Conservation (phyloP, 176 grass and related monocot genomes). For the Bromus sterilis region DNA sequence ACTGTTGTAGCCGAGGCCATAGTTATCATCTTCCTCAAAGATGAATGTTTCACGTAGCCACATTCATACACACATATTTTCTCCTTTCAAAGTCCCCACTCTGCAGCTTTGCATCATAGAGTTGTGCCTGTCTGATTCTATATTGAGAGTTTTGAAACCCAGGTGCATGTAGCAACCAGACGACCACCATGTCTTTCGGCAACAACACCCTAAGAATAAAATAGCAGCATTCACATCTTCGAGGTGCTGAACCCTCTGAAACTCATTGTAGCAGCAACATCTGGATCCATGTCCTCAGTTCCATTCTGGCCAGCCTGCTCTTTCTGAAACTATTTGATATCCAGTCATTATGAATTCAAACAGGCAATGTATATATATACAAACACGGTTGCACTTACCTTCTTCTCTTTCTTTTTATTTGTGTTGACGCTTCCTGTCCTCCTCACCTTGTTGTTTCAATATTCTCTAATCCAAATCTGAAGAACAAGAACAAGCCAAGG, state of each 20-base stretch:
- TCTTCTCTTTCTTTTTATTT: constrained; percentile 72
- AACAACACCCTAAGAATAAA: too few species aligned
- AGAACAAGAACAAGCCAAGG: too few species aligned
- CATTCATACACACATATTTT: not conserved
- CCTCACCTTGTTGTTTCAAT: constrained; percentile 51
- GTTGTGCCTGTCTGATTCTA: not conserved
- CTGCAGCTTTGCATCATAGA: not conserved
- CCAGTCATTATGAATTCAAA: not conserved
- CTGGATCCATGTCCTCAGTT: not conserved
- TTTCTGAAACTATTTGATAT: constrained; percentile 35
- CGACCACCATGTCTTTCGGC: too few species aligned
- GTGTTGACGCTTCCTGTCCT: constrained; percentile 60
- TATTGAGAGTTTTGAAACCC: not conserved
- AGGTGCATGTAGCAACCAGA: not conserved
- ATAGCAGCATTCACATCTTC: too few species aligned
- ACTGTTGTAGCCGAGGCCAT: too few species aligned
- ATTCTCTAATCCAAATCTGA: too few species aligned
- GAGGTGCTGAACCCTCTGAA: too few species aligned
- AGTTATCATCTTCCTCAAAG: too few species aligned
- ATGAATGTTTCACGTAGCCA: not conserved
- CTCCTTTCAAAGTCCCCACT: not conserved
- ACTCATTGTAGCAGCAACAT: too few species aligned
- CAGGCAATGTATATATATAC: not conserved
- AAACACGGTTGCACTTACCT: too few species aligned
- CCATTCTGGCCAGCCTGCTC: constrained; percentile 20